A percentile compares a stretch with the other conserved stretches of the same genome.
Evolutionary conservation across 2,329 filamentous ascomycete genomes (phyloP).

Genomic region (Trichoderma polysporum): DNA sequence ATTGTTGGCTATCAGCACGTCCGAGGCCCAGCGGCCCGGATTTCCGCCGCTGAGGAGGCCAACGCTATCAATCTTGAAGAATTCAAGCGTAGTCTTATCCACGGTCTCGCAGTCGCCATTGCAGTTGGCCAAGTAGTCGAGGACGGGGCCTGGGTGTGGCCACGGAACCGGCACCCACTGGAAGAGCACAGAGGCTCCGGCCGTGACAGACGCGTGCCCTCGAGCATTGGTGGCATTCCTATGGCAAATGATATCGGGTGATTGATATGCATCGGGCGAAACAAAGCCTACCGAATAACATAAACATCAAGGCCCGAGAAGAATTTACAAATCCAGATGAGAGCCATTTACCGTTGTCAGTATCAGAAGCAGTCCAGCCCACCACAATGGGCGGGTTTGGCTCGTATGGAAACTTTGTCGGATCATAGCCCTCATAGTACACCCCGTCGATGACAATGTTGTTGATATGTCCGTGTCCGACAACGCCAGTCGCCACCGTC

Average conservation of each 20-base stretch:
- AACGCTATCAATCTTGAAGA: conserved; percentile 48
- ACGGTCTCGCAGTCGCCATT: conserved; percentile 43
- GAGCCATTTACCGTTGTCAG: conserved; percentile 35
- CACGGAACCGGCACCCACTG: conserved; percentile 52
- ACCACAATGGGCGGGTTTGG: conserved; percentile 37
- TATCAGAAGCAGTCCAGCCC: conserved; percentile 45
- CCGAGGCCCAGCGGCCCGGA: conserved; percentile 42
- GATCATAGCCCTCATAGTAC: conserved; percentile 43
- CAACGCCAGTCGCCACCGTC: conserved; percentile 7
- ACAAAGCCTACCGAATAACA: conserved; percentile 39
- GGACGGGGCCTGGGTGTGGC: conserved; percentile 48
- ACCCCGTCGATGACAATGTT: conserved; percentile 46
- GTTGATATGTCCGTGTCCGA: conserved; percentile 40
- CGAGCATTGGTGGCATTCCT: conserved; percentile 40
- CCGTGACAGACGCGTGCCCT: conserved; percentile 42
- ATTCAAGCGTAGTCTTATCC: conserved; percentile 44
- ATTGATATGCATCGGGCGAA: conserved; percentile 43
- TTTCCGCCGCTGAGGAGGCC: conserved; percentile 39
- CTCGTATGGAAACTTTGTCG: conserved; percentile 36
- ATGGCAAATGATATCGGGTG: conserved; percentile 51
- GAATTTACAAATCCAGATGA: not conserved
- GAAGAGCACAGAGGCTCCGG: conserved; percentile 47
- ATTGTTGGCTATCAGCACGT: conserved; percentile 50
- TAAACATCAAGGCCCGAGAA: not conserved
- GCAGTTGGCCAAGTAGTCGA: conserved; percentile 47